A percentile compares a stretch with the other conserved stretches of the same genome.
Conservation (phyloP, 2,329 filamentous ascomycete genomes). For the Trichoderma asperellum region DNA sequence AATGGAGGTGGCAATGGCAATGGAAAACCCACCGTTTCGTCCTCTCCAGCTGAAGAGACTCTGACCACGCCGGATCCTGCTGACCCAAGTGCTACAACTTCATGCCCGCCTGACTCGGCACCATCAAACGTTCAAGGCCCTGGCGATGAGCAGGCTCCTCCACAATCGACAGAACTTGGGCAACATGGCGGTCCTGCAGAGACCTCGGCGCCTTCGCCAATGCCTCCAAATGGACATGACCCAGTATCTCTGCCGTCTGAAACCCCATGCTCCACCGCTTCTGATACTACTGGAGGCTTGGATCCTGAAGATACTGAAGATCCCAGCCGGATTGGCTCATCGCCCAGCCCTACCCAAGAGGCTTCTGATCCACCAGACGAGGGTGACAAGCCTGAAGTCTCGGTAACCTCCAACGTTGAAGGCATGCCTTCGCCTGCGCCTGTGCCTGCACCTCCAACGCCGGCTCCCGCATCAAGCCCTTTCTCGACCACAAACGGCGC, state of each 20-base stretch:
- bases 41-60: neutral
- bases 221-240: neutral
- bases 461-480: neutral
- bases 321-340: neutral
- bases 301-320: neutral
- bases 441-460: neutral
- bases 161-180: neutral
- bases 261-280: conserved; percentile 1
- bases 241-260: neutral
- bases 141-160: neutral
- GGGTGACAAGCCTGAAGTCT: neutral
- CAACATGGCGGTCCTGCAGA: neutral
- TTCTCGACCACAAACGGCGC: neutral
- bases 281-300: neutral
- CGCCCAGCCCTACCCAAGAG: neutral
- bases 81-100: neutral
- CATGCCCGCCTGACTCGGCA: neutral
- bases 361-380: neutral
- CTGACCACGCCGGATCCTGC: neutral
- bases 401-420: neutral
- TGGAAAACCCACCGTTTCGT: neutral
- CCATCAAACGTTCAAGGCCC: neutral
- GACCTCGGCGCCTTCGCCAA: neutral
- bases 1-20: neutral
- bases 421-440: neutral